Evolutionary conservation across 805 yeast genomes (phyloP).

Genomic region (Lipomyces japonicus): DNA sequence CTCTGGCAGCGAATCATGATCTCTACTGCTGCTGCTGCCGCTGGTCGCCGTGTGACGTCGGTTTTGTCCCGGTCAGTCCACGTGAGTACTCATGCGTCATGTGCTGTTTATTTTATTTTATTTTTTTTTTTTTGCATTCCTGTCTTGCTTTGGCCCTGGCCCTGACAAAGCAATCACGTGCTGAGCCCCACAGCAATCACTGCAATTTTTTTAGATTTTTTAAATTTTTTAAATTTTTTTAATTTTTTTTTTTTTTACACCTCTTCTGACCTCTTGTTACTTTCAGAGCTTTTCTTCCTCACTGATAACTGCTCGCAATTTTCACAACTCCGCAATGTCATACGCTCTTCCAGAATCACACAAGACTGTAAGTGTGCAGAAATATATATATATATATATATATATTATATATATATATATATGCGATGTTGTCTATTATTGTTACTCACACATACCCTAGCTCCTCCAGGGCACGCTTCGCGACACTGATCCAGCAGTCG

Average conservation of each 20-base stretch:
- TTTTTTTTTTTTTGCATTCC: not conserved
- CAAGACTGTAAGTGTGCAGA: constrained; percentile 15
- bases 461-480: constrained; percentile 34
- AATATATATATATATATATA: not conserved
- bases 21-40: not conserved
- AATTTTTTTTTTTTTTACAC: not conserved
- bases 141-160: not conserved
- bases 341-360: constrained; percentile 29
- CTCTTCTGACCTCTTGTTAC: constrained; percentile 1
- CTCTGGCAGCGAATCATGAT: too few species aligned
- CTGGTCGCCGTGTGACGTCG: too few species aligned
- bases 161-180: not conserved
- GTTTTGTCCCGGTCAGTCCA: not conserved
- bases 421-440: not conserved
- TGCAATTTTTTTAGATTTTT: constrained; percentile 1
- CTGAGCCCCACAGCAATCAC: not conserved
- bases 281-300: not conserved
- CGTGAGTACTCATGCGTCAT: not conserved
- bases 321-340: constrained; percentile 14
- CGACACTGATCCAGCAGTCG: constrained; percentile 42
- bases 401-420: not conserved
- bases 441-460: constrained; percentile 9
- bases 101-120: not conserved
- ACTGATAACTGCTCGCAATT: not conserved
- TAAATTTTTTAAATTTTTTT: not conserved